A percentile compares a stretch with the other conserved stretches of the same genome.
These are phyloP conservation scores for Colletotrichum lentis DNA, from an alignment of 2,329 filamentous ascomycete genomes.

Conservation along the genomic window DNA sequence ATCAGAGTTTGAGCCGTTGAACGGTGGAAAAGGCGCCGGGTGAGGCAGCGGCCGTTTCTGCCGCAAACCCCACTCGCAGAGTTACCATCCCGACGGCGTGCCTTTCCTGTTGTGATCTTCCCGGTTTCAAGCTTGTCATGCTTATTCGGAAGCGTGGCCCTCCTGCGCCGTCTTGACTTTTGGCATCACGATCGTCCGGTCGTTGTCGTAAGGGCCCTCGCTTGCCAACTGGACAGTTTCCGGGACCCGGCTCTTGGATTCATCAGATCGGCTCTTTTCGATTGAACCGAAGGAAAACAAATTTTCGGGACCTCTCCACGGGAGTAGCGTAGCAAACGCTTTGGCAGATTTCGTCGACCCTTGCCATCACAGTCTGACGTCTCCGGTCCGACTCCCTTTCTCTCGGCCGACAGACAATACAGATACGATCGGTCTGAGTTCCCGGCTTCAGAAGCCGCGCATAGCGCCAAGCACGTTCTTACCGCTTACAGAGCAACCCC, in stretches of 20 bases:
- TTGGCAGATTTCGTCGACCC: neutral
- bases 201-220: neutral
- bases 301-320: neutral
- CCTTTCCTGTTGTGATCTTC: neutral
- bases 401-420: slow-evolving; percentile 1
- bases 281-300: neutral
- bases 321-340: too few species aligned
- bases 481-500: slow-evolving; percentile 9
- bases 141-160: slow-evolving; percentile 10
- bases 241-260: neutral
- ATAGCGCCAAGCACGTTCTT: slow-evolving; percentile 15
- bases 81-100: neutral
- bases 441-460: neutral
- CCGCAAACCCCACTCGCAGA: neutral
- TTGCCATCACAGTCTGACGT: neutral
- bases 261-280: neutral
- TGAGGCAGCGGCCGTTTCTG: neutral
- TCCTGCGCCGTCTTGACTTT: neutral
- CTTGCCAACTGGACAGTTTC: neutral
- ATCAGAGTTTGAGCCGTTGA: slow-evolving; percentile 15
- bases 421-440: neutral
- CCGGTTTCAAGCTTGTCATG: neutral
- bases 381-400: neutral
- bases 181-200: neutral
- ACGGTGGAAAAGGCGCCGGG: slow-evolving; percentile 4